Base-by-base conservation (phyloP, 2,329 filamentous ascomycete genomes). In the Colletotrichum plurivorum region DNA sequence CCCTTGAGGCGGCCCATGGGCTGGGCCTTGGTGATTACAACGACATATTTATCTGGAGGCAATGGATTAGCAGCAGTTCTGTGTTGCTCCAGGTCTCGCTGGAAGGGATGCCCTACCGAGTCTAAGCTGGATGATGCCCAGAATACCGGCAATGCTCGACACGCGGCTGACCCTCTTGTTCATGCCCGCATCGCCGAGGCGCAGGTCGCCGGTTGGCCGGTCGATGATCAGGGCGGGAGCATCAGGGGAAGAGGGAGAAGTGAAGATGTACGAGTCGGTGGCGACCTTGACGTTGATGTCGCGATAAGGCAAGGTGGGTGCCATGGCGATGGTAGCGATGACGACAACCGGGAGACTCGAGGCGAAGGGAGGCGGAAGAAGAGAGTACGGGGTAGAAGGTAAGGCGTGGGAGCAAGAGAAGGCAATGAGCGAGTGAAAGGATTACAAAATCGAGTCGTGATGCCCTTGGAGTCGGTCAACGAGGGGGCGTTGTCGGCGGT, bases 231-330 rank as follows among this genome's bases (percentile, higher is more conserved):
- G 87, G 10, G 94, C 94, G 15, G 94, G 94, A 31, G 95, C 92
- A 81, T 95, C 90, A 71, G 95, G 94, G 4, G 94, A 95, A 0
- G 96, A 98, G 31, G 96, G 96, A 31, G 96, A 99, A 46, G 94
- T 95, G 82, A 99, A 99, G 75, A 94, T 94, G 86, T 99, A 99
- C 78, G 96, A 92, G 76, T 95, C 94, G 75, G 93, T 87, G 60
- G 95, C 94, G 73, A 94, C 93, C 82, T 97, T 94, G 80, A 99
- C 90, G 81, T 98, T 99, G 85, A 98, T 97, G 85, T 99, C 96
- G 78, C 95, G 90, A 83, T 95, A 99, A 22, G 95, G 96, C 74
- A 89, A 81, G 45, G 81, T 74, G 65, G 80, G 77, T 67, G 80
- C 79, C 82, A 84, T 84, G 56, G 43, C 73, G 63, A 58, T 25